Evolutionary conservation across 1,284 basidiomycete species (phyloP), one percentile per base, ranked within the genome.

Genomic region (Vanrija humicola): DNA sequence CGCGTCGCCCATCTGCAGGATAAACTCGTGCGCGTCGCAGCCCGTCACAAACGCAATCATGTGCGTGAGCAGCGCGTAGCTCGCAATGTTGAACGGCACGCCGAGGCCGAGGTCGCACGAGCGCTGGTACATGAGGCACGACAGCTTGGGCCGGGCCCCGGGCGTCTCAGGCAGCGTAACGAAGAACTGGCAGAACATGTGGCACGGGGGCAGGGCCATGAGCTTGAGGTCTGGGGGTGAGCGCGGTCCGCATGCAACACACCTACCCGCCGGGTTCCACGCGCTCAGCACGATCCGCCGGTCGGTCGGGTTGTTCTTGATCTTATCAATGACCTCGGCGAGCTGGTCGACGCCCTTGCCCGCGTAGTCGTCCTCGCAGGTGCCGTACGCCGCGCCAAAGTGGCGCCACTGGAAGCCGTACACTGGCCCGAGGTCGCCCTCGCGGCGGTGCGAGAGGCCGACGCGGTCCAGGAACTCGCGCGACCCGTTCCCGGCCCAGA

Each of bases 401-500:
- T 98, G 94, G 52, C 95, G 82, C 95, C 96, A 98, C 69, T 98
- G 95, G 74, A 98, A 98, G 0, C 95, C 95, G 72, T 98, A 98
- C 2, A 98, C 91, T 0, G 96, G 95, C 0, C 95, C 95, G 2
- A 98, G 78, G 73, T 98, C 95, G 7, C 95, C 96, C 69, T 91
- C 88, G 2, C 88, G 79, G n/a, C 93, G 80, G 67, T 95, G 86
- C 0, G 80, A 81, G 18, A 98, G 78, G 0, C 95, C 94, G 18
- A 91, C 81, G 55, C 83, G 83, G 67, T 93, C 89, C 38, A 98
- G 78, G 67, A 95, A 98, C 58, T 84, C 87, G 61, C 86, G 83
- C 12, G 87, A 89, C 7, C 92, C 95, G 66, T 98, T 98, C 0
- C 93, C 94, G 71, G 97, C 93, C 95, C 96, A 98, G 66, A 98